Base-by-base conservation (phyloP, 331 rosid genomes). In the Quercus tomentella region DNA sequence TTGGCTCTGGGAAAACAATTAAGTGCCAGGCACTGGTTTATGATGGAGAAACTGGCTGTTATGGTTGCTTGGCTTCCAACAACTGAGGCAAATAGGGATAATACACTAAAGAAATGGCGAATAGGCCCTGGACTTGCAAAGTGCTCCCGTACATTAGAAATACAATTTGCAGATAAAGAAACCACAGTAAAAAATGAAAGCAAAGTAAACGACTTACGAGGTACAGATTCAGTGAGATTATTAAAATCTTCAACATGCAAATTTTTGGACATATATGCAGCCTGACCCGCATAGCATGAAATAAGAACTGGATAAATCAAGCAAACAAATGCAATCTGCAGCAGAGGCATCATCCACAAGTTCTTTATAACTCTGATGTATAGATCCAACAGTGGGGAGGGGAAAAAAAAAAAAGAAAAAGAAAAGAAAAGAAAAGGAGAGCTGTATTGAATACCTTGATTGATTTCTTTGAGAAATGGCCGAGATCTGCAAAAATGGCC, bases 31-130 rank as follows among this genome's bases (percentile, higher is more conserved):
- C 97, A 93, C 85, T 91, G 97, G 77, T 93, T 91, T 68, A 91
- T 91, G 81, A 91, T 83, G 72, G 97, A 93, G 84, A 93, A 93
- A 65, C 94, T 74, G 0, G 94, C 94, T 4, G 97, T 91, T 85
- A 93, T 91, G 66, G 96, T 83, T 73, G 97, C 97, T 73, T 93
- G 97, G 87, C 96, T 91, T 86, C 97, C 97, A 62, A 93, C 92
- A 41, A 87, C 97, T 21, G 94, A 91, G 80, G 97, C 91, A 69
- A 93, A 83, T 65, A 88, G 88, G 75, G 97, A 88, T 6, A 89
- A 45, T 55, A 78, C 77, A 79, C 77, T 73, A 87, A 84, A 93
- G 55, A 83, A 4, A 61, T 91, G 89, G 56, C 80, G 86, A 76
- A 69, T 66, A 45, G 52, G 83, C 31, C 63, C 97, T 89, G 96